Base-by-base conservation (phyloP, 2,329 filamentous ascomycete genomes). In the Pseudogymnoascus sp. region DNA sequence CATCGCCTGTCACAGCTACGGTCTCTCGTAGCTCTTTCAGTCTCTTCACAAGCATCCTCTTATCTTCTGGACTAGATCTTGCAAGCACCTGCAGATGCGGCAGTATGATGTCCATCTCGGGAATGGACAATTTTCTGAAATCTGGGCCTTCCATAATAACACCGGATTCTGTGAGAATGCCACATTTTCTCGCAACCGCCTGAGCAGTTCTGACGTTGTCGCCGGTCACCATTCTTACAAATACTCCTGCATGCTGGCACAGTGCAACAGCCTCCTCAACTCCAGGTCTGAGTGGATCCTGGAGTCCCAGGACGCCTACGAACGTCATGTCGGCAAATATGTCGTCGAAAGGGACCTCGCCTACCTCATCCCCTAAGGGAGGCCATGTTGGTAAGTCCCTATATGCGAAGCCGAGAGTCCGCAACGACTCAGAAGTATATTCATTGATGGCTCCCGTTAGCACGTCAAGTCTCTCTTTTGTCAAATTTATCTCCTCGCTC, bases 1-100 rank as follows among this genome's bases (percentile, higher is more conserved):
- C 90, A 69, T 93, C 90, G 67, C 90, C 90, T 30, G 90, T 93
- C 8, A 92, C 90, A 49, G 90, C 90, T 60, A 93, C 90, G 14
- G 87, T 91, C 73, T 93, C 88, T 52, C 85, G 85, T 70, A 86
- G 79, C 65, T 87, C 86, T 74, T 89, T 90, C 64, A 92, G 80
- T 61, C 84, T 81, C 71, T 84, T 84, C 30, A 91, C 89, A 45
- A 92, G 78, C 19, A 88, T 84, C 60, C 86, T 85, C 77, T 92
- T 91, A 72, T 91, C 88, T 67, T 91, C 87, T 5, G 89, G 89
- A 63, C 87, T 90, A 2, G 88, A 91, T 62, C 89, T 78, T 6
- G 89, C 89, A 63, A 91, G 79, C 9, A 91, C 88, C 70, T 88
- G 87, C 8, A 91, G 80, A 9, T 79, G 79, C 2, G 88, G 87